A percentile compares a stretch with the other conserved stretches of the same genome.
Conservation (phyloP, 768 basidiomycete genomes). For the Termitomyces sp. region DNA sequence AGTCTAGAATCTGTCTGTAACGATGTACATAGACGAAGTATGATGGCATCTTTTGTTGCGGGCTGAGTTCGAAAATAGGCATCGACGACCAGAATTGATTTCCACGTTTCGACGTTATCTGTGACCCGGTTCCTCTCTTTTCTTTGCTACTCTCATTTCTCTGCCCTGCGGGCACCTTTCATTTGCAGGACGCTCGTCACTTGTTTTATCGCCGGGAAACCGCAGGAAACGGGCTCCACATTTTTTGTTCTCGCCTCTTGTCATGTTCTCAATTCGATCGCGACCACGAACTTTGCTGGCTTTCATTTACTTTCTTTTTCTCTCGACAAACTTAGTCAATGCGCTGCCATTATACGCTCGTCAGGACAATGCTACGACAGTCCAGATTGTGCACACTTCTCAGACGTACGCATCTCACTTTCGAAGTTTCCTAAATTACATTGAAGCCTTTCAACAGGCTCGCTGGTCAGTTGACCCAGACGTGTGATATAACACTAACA, state of each 20-base stretch:
- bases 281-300: slow-evolving; percentile 29
- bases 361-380: slow-evolving; percentile 30
- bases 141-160: slow-evolving; percentile 20
- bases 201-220: slow-evolving; percentile 34
- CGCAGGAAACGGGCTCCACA: slow-evolving; percentile 46
- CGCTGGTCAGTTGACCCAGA: slow-evolving; percentile 48
- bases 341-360: slow-evolving; percentile 32
- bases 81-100: slow-evolving; percentile 7
- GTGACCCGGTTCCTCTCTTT: slow-evolving; percentile 20
- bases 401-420: slow-evolving; percentile 38
- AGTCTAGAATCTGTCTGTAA: not conserved
- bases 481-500: slow-evolving; percentile 55
- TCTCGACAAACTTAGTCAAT: slow-evolving; percentile 26
- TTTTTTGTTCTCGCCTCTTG: slow-evolving; percentile 25
- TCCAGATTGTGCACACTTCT: slow-evolving; percentile 39
- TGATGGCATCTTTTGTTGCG: slow-evolving; percentile 13
- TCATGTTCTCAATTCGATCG: slow-evolving; percentile 29
- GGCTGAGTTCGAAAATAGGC: slow-evolving; percentile 20
- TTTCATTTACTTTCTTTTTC: slow-evolving; percentile 33
- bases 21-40: not conserved
- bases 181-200: slow-evolving; percentile 29
- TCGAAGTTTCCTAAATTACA: not conserved
- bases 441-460: slow-evolving; percentile 27
- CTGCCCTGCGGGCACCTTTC: slow-evolving; percentile 43
- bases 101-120: not conserved